Conservation (phyloP, 495 filamentous ascomycete species). For the Penicillium lagena region DNA sequence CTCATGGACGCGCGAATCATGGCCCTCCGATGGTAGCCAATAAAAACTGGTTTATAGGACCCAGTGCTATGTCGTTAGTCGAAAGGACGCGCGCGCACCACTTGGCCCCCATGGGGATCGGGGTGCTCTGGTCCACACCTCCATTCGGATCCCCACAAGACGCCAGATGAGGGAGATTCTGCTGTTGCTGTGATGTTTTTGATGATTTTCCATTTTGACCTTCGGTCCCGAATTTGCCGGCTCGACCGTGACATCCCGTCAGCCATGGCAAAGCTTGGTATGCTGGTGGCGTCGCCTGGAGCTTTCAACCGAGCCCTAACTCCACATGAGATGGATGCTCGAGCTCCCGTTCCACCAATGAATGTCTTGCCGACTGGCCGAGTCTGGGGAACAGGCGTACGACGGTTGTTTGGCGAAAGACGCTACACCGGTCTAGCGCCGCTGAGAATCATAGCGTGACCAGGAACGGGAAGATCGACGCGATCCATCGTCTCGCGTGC, state of each 20-base stretch:
- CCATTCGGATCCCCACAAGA: background rate
- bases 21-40: too few species aligned
- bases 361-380: too few species aligned
- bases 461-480: slow-evolving; percentile 3
- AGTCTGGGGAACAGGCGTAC: too few species aligned
- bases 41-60: too few species aligned
- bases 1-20: too few species aligned
- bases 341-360: too few species aligned
- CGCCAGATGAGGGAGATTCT: background rate
- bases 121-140: background rate
- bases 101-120: slow-evolving; percentile 26
- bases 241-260: background rate
- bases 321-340: too few species aligned
- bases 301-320: too few species aligned
- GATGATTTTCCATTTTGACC: background rate
- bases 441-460: background rate
- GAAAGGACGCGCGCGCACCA: slow-evolving; percentile 7
- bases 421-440: slow-evolving; percentile 3
- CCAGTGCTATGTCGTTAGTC: too few species aligned
- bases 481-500: background rate
- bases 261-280: slow-evolving; percentile 3
- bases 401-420: background rate
- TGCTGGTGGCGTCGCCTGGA: too few species aligned
- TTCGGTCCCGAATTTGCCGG: background rate
- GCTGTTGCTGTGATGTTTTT: slow-evolving; percentile 1